Evolutionary conservation across 2,329 filamentous ascomycete species (phyloP), one percentile per base, ranked within the genome.

Genomic region (Fusarium oxysporum): DNA sequence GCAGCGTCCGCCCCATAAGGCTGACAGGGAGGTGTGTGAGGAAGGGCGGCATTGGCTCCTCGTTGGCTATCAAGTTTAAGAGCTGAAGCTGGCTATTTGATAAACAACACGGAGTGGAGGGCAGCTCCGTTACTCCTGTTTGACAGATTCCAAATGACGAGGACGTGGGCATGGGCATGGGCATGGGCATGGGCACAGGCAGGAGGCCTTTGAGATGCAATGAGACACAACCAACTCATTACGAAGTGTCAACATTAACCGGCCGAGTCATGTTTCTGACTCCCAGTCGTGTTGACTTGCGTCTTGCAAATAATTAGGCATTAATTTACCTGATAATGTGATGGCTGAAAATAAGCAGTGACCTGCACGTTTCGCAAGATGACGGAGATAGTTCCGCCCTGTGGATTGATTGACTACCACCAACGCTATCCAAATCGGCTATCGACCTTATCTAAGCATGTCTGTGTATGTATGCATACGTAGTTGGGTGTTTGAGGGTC

Each of bases 1-100:
- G 60, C 55, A 48, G 41, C 30, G 32, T 64, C 66, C 66, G 76
- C 68, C 70, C 72, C 75, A 70, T 79, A 79, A 76, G 77, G 77
- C 77, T 79, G 77, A 77, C 74, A 72, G 62, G 71, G 71, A 65
- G 54, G 68, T 65, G 43, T 69, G 56, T 44, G 30, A 50, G 48
- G 57, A 58, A 58, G 58, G 71, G 45, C 35, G n/a, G 60, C 40
- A 66, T 25, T 53, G 40, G 48, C 38, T 35, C 33, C 53, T 73
- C 48, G 70, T 73, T 73, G 70, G 70, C 37, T 61, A 35, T 40
- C 40, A 32, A 54, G 19, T 48, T 40, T 58, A 57, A 56, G 67
- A 74, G 69, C 55, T 68, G 61, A 60, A 67, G 51, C 55, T 65
- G 53, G 32, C 40, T 33, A 45, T 64, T 64, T 30, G 57, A 33